Evolutionary conservation across 495 filamentous ascomycete species (phyloP).

Genomic region (Xylaria telfairii): DNA sequence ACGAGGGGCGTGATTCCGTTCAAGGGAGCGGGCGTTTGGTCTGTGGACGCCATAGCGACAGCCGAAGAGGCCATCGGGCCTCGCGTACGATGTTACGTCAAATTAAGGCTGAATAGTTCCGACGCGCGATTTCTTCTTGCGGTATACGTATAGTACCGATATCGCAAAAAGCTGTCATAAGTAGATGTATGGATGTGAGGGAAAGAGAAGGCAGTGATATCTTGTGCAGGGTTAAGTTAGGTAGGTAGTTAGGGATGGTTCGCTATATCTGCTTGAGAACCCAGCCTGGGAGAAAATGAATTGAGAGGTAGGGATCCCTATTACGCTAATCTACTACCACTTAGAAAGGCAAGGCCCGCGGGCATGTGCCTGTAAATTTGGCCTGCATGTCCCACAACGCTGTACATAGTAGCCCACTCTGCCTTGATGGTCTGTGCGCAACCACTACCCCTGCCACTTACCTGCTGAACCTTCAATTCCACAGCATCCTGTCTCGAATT

Average conservation of each 20-base stretch:
- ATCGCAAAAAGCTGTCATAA: background rate
- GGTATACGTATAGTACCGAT: background rate
- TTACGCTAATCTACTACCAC: background rate
- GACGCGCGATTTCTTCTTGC: background rate
- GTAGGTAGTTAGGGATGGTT: background rate
- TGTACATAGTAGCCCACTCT: background rate
- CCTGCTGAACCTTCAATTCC: conserved; percentile 19
- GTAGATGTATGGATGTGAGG: background rate
- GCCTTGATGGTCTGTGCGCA: conserved; percentile 17
- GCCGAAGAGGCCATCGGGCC: conserved; percentile 38
- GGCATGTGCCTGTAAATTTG: background rate
- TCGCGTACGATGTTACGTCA: background rate
- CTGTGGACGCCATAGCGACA: conserved; percentile 50
- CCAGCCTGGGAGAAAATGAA: background rate
- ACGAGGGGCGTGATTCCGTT: conserved; percentile 47
- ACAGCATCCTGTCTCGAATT: background rate
- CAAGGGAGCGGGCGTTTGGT: conserved; percentile 43
- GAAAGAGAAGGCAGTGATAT: background rate
- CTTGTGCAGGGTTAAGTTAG: too few relatives aligned
- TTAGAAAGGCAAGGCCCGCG: background rate
- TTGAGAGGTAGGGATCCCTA: background rate
- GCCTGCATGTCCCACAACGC: background rate
- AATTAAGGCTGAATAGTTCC: background rate
- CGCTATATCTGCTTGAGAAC: background rate
- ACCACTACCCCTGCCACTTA: conserved; percentile 16